Evolutionary conservation across 2,329 filamentous ascomycete species (phyloP), one percentile per base, ranked within the genome.

Genomic region (Aspergillus quadricinctus): DNA sequence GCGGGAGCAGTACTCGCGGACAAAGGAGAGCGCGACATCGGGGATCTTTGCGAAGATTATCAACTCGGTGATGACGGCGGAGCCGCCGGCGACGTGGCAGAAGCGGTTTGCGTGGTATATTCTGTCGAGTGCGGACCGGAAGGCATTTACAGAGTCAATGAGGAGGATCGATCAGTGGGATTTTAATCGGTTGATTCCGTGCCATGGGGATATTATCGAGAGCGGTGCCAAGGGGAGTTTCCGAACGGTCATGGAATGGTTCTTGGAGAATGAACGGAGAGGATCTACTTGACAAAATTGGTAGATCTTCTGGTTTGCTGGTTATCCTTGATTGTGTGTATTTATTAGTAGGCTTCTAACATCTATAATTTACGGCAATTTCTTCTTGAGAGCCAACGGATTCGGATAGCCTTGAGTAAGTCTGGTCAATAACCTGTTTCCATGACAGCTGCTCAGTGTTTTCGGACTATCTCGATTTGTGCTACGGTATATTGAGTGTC

Each of bases 171-270:
- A 85, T 53, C 71, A 74, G 54, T 99, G 93, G 93, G 88, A 93
- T 57, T 96, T 97, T 70, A 84, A 88, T 61, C 86, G 86, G 41
- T 80, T 97, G 51, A 86, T 99, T 57, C 92, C 93, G 0, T 97
- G 93, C 72, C 94, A 99, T 75, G 94, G 94, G 8, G 94, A 99
- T 76, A 87, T 89, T 17, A 86, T 97, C 62, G 88, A 94, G 72
- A 81, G 71, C 1, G 83, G 80, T 3, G 92, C 83, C 9, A 96
- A 95, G 80, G 82, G 81, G 10, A 78, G 89, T 17, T 96, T 93
- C 63, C 78, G 82, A 66, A 90, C 89, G 72, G 80, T 95, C 11
- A 90, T 96, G 75, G 82, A 83, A 66, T 97, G 92, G 92, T 89
- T 95, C 77, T 71, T 96, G 68, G 76, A 64, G 10, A 53, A 72